These are phyloP conservation scores for Draba incana DNA, from an alignment of 345 rosid genomes.

Conservation along the genomic window DNA sequence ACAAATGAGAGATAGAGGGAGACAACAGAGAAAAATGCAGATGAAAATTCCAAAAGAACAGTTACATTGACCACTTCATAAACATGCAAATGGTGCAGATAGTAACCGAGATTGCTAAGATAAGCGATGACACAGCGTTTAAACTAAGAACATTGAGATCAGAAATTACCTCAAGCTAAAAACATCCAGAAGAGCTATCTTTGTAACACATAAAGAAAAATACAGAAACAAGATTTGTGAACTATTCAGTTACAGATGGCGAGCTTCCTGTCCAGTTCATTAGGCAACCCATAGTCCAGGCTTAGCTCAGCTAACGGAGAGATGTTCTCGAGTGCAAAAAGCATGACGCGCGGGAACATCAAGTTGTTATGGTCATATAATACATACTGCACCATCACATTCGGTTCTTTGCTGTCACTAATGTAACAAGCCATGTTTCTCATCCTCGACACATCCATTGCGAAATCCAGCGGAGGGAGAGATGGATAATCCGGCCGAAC, in stretches of 20 bases:
- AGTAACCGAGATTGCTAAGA: background rate
- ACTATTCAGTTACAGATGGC: constrained; percentile 50
- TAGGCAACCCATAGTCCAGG: constrained; percentile 86
- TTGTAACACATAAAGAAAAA: background rate
- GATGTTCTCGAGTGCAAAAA: constrained; percentile 84
- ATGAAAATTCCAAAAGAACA: too few relatives aligned
- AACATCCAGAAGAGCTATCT: constrained; percentile 1
- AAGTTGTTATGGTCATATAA: constrained; percentile 74
- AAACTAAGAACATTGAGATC: background rate
- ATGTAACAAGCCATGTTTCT: constrained; percentile 93
- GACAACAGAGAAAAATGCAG: too few relatives aligned
- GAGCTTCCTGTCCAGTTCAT: constrained; percentile 67
- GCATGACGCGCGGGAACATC: constrained; percentile 88
- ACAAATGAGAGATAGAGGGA: background rate
- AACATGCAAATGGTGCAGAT: background rate
- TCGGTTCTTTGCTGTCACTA: constrained; percentile 76
- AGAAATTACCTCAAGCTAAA: constrained; percentile 21
- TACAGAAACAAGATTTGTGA: constrained; percentile 10
- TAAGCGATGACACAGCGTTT: too few relatives aligned
- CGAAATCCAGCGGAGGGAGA: constrained; percentile 78
- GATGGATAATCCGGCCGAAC: constrained; percentile 62
- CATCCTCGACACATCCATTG: constrained; percentile 85
- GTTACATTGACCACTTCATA: too few relatives aligned
- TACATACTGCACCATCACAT: constrained; percentile 80
- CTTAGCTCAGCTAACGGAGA: constrained; percentile 82